Evolutionary conservation across 257 asterid species (phyloP), one percentile per base, ranked within the genome.

Genomic region (Plantago ovata): DNA sequence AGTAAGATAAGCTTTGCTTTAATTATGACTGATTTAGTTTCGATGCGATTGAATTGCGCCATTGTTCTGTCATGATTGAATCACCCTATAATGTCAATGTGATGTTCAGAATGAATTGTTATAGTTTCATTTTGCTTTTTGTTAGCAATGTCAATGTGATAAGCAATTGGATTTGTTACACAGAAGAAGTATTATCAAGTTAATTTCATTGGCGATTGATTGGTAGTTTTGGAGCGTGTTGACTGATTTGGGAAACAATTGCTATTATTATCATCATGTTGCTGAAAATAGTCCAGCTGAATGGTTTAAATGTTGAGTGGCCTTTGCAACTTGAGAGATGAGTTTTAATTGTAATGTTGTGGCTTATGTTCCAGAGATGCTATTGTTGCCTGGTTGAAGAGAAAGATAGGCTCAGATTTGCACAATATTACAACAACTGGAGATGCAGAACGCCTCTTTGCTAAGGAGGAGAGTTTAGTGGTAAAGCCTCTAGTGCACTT

Each of bases 341-440:
- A 13, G 0, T 47, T 47, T 47, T 47, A 11, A 47, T 23, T 6
- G 18, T 14, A 16, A 49, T 44, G n/a, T n/a, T n/a, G n/a, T n/a
- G 44, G 4, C 9, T 65, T 72, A 7, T 69, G 28, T n/a, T n/a
- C n/a, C n/a, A n/a, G n/a, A 71, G 91, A 81, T 65, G 89, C 86
- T 38, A 87, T 91, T 54, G 86, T 87, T 39, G 64, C 86, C 65
- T 91, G 98, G 98, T 68, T 91, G 77, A 87, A 67, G 83, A 91
- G 83, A 81, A 91, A 83, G 84, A 78, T 61, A 13, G 96, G 96
- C 43, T 92, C 89, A 8, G 82, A 78, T 40, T 59, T 87, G 47
- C 61, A 57, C 33, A 85, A 85, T 62, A 61, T 91, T 64, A 84
- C 90, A 10, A 74, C 85, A 2, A 61, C 72, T 5, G 93, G 87